Base-by-base conservation (phyloP, 1,284 basidiomycete species). In the Malassezia brasiliensis region DNA sequence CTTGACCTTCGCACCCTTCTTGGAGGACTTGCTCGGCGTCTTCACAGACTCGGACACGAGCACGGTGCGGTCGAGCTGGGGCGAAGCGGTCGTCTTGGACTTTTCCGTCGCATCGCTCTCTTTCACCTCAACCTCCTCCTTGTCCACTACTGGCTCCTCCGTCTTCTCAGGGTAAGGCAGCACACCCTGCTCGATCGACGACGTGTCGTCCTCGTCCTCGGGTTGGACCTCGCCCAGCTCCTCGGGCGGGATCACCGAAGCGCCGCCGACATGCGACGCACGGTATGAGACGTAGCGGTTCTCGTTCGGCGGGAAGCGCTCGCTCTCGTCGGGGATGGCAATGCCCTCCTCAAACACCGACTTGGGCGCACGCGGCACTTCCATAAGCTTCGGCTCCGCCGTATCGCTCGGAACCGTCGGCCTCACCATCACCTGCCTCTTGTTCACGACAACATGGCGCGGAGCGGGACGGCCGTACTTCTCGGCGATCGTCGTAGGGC, bases 171-270 rank as follows among this genome's bases (percentile, higher is more conserved):
- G 7, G 25, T 25, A 28, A 22, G 42, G 42, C 10, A 45, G 32
- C 5, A 45, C 22, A 31, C 42, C 42, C 32, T 45, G 42, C 42
- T 45, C 42, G 12, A 45, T 45, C 15, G 42, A 45, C n/a, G 42
- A 45, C n/a, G 28, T 19, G 19, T 45, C 19, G 12, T 37, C 36
- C 25, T 45, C 42, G 32, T 45, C 42, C 17, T 15, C 20, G 6
- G 22, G 11, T 11, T 45, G 17, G 14, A 14, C 42, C 9, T 45
- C 25, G 5, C 40, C 40, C 5, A 42, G 40, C 25, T 45, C 42
- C 35, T 47, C 45, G 15, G 32, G 30, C 10, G 45, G 45, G 7
- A 47, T 47, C 5, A 47, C 45, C 25, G 42, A 45, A 1, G 42
- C 42, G n/a, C 15, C 42, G n/a, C 42, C 28, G 19, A 15, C 42